Conservation (phyloP, 306 rosid species). For the Biancaea sappan region DNA sequence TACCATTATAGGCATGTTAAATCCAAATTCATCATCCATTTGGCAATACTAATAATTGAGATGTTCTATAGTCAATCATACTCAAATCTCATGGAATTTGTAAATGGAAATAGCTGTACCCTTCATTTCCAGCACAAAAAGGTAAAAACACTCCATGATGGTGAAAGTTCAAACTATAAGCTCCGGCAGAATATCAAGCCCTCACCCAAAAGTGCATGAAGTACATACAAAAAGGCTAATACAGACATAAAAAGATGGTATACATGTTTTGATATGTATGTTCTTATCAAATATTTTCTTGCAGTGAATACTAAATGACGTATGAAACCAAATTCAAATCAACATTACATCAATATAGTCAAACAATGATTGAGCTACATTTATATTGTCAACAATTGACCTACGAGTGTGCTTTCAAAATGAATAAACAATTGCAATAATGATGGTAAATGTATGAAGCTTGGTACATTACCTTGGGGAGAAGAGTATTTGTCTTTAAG, state of each 20-base stretch:
- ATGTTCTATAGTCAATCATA: background rate
- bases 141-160: slow-evolving; percentile 19
- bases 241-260: slow-evolving; percentile 1
- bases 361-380: slow-evolving; percentile 12
- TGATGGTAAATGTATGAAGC: slow-evolving; percentile 5
- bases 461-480: slow-evolving; percentile 51
- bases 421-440: background rate
- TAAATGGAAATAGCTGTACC: slow-evolving; percentile 7
- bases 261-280: background rate
- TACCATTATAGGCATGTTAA: background rate
- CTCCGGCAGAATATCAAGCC: slow-evolving; percentile 13
- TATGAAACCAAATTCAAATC: slow-evolving; percentile 29
- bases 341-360: slow-evolving; percentile 14
- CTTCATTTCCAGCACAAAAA: slow-evolving; percentile 1
- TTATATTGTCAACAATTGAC: background rate
- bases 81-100: background rate
- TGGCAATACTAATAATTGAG: slow-evolving; percentile 16
- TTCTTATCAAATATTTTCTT: background rate
- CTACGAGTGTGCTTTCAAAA: background rate
- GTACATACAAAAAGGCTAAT: slow-evolving; percentile 15
- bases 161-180: slow-evolving; percentile 21
- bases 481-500: slow-evolving; percentile 28
- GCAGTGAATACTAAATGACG: slow-evolving; percentile 8
- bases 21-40: slow-evolving; percentile 17
- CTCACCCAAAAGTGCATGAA: slow-evolving; percentile 11